Percentiles rank a stretch among this genome's conserved stretches.
Evolutionary conservation across 441 rosid species (phyloP).

Genomic region (Manihot esculenta): DNA sequence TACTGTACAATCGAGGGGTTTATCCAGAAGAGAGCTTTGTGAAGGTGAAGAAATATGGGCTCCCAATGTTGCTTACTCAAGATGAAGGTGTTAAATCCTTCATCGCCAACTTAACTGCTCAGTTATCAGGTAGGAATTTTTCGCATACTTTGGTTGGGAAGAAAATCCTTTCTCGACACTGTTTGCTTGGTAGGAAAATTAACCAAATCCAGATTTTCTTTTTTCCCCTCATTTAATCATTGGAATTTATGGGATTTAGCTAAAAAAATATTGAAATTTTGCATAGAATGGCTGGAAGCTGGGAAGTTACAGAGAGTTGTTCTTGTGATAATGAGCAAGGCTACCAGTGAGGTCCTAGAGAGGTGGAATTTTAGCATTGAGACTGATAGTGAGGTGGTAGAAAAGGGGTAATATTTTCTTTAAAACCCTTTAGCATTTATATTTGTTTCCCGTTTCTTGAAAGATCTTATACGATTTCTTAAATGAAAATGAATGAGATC

Average conservation of each 20-base stretch:
- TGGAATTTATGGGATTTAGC: not conserved
- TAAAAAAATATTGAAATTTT: constrained; percentile 13
- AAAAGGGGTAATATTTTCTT: constrained; percentile 55
- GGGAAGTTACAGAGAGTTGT: constrained; percentile 90
- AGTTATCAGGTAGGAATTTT: constrained; percentile 57
- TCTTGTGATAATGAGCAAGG: constrained; percentile 83
- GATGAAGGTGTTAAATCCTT: constrained; percentile 87
- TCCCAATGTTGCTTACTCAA: constrained; percentile 82
- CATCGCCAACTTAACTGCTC: constrained; percentile 62
- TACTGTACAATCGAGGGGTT: constrained; percentile 82
- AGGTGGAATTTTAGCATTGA: constrained; percentile 92
- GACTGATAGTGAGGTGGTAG: constrained; percentile 74
- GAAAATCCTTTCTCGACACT: not conserved
- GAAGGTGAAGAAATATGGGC: constrained; percentile 93
- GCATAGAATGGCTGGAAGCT: constrained; percentile 77
- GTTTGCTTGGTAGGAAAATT: not conserved
- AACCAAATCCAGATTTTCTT: not conserved
- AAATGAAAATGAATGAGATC: constrained; percentile 19
- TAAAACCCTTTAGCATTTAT: not conserved
- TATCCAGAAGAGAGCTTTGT: constrained; percentile 88
- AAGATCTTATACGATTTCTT: not conserved
- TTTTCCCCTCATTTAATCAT: not conserved
- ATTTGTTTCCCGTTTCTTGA: not conserved
- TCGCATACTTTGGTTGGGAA: not conserved
- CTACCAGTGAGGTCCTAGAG: constrained; percentile 75